Evolutionary conservation across 2,329 filamentous ascomycete genomes (phyloP), one percentile per base, ranked within the genome.

Genomic region (Neofusicoccum ribis): DNA sequence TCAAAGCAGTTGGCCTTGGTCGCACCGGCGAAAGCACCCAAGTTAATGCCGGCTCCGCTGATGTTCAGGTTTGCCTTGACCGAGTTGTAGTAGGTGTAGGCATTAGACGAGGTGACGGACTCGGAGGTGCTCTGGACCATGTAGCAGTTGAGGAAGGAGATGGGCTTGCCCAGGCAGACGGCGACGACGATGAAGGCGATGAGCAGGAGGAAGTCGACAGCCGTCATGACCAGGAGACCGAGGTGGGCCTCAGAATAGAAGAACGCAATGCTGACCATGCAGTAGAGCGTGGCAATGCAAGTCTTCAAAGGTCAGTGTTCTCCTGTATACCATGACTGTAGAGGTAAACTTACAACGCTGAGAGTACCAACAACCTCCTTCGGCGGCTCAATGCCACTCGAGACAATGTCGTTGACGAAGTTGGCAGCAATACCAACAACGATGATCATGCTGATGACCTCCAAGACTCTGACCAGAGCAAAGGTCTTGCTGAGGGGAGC

Each of bases 391-490:
- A 89, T 85, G 68, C 88, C 84, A 23, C 83, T 85, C 49, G 83
- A 80, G 50, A 92, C 86, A 75, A 96, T 92, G 70, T 91, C 85
- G 27, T 88, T 84, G 72, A 96, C 89, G 78, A 97, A 96, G 78
- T 93, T 92, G 72, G 90, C 87, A 0, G 88, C 88, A 76, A 97
- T 86, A 51, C 92, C 92, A 69, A 96, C 89, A 69, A 95, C 88
- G 66, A 88, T 83, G 65, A 95, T 83, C 73, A 97, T 89, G 31
- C 86, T 87, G 68, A 90, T 79, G 66, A 87, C 84, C 75, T 96
- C 89, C 70, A 93, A 83, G 65, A 85, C 83, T 54, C 93, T 89
- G 70, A 90, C 86, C 69, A 88, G 81, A 66, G 91, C 88, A 81
- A 96, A 96, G 70, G 90, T 90, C 71, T 89, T 87, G 76, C 91